Conservation (phyloP, 352 stramenopile species). For the Aphanomyces euteiches region DNA sequence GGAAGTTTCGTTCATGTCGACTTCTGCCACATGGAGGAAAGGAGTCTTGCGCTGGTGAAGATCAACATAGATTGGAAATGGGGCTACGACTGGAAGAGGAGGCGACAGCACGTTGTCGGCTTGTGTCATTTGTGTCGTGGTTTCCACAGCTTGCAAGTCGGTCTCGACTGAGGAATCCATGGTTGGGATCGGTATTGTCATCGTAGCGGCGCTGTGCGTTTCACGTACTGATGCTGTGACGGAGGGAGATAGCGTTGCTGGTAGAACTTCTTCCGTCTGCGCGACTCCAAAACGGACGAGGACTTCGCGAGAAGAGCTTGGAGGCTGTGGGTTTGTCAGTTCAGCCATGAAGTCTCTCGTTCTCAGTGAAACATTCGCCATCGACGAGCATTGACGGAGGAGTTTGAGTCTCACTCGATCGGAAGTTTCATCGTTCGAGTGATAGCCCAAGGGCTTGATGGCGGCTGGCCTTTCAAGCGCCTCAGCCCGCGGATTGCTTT, state of each 20-base stretch:
- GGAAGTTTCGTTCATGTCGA: not conserved
- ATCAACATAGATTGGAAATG: conserved; percentile 7
- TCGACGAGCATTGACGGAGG: conserved; percentile 12
- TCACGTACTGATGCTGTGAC: not conserved
- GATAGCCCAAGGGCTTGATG: conserved; percentile 15
- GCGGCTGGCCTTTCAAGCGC: not conserved
- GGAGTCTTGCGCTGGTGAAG: not conserved
- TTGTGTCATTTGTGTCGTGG: not conserved
- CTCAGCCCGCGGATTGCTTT: not conserved
- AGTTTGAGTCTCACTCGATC: conserved; percentile 14
- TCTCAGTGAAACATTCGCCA: not conserved
- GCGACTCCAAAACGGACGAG: not conserved
- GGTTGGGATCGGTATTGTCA: not conserved
- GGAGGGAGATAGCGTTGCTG: not conserved
- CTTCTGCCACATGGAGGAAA: conserved; percentile 9
- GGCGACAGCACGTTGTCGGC: not conserved
- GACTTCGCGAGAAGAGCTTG: not conserved
- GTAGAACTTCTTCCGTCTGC: not conserved
- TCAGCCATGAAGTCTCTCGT: not conserved
- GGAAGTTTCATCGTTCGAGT: not conserved
- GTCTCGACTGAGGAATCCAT: not conserved
- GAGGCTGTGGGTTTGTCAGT: not conserved
- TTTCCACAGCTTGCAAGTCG: not conserved
- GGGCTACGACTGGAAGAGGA: not conserved
- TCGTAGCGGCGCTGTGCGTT: not conserved